phyloP scores from a whole-genome alignment of 228 moss, liverwort and hornwort genomes.

The Sphagnum magellanicum region DNA sequence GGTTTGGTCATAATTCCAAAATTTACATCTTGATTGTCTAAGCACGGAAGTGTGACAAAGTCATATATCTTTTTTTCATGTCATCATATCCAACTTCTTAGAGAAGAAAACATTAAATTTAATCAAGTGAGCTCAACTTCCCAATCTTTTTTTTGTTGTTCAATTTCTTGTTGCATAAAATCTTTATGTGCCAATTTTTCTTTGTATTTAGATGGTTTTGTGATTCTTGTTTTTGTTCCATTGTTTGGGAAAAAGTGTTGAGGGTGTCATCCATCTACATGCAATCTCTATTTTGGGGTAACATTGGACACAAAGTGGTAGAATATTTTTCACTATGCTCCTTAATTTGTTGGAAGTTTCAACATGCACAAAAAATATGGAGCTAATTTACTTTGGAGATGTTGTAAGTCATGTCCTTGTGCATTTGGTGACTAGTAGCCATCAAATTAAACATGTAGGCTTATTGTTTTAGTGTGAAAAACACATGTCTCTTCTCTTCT shows the following conservation, averaged over 20 bases:
- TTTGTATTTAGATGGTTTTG: conserved; percentile 12
- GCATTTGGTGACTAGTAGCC: not conserved
- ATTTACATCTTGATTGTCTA: too few species aligned
- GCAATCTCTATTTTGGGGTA: too few species aligned
- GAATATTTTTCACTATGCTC: too few species aligned
- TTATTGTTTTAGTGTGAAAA: conserved; percentile 2
- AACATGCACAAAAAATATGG: not conserved
- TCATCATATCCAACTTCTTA: too few species aligned
- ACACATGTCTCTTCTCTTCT: conserved; percentile 20
- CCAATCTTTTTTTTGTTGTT: conserved; percentile 16
- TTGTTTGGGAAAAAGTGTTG: conserved; percentile 14
- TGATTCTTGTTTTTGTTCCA: conserved; percentile 29
- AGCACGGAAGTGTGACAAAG: too few species aligned
- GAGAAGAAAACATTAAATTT: too few species aligned
- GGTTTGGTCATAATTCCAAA: too few species aligned
- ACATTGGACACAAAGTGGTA: too few species aligned
- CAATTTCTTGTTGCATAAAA: conserved; percentile 16
- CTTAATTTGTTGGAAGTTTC: not conserved
- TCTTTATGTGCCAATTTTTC: conserved; percentile 17
- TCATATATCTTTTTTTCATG: too few species aligned
- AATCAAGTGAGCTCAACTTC: conserved; percentile 10
- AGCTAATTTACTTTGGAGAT: not conserved
- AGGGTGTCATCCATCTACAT: conserved; percentile 28
- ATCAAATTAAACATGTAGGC: not conserved
- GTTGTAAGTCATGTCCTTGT: not conserved